Percentiles rank a stretch among this genome's conserved stretches.
These are phyloP conservation scores for Cajanus cajan DNA, from an alignment of 306 rosid genomes.

Conservation along the genomic window DNA sequence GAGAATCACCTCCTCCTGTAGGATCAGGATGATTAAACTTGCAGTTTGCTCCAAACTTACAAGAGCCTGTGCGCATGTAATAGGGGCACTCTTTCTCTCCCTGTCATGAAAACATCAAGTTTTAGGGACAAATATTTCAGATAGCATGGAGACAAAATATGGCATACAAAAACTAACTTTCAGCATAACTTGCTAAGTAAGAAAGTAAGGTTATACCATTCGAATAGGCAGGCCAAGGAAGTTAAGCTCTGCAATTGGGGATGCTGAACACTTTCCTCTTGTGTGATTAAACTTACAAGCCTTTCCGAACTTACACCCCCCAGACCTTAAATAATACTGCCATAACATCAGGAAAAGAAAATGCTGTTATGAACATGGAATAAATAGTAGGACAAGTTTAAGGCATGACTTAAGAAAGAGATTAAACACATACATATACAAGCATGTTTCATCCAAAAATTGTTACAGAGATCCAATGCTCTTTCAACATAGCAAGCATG, in stretches of 20 bases:
- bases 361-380: conserved; percentile 21
- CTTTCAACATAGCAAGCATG: background rate
- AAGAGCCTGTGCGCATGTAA: conserved; percentile 89
- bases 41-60: conserved; percentile 89
- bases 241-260: conserved; percentile 59
- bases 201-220: conserved; percentile 47
- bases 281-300: conserved; percentile 85
- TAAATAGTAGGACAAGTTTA: background rate
- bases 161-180: conserved; percentile 15
- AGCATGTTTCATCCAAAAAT: background rate
- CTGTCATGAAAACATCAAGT: conserved; percentile 40
- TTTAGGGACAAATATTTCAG: conserved; percentile 20
- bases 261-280: conserved; percentile 36
- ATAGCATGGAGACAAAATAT: conserved; percentile 21
- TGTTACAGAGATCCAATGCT: background rate
- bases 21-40: conserved; percentile 97
- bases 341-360: conserved; percentile 39
- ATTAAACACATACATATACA: conserved; percentile 3
- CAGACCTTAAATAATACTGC: conserved; percentile 78
- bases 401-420: background rate
- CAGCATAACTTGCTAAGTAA: conserved; percentile 10
- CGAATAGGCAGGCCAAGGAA: conserved; percentile 93
- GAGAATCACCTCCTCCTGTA: conserved; percentile 56
- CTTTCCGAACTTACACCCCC: conserved; percentile 84
- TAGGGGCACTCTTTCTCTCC: conserved; percentile 85